These are phyloP conservation scores for Serpula lacrymans DNA, from an alignment of 768 basidiomycete genomes.

Conservation along the genomic window DNA sequence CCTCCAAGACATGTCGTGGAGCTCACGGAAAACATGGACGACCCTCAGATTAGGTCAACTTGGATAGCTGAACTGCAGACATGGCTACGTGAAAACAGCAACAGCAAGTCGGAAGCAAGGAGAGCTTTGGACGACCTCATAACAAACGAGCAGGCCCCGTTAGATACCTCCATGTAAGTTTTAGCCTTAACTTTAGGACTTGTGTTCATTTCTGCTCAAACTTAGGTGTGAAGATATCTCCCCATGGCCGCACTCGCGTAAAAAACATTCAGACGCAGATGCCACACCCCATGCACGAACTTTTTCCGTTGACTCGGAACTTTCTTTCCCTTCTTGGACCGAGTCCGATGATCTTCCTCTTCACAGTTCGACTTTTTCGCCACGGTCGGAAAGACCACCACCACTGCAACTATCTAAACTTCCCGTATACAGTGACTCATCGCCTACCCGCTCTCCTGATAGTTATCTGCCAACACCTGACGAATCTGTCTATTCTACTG, in stretches of 20 bases:
- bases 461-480: constrained; percentile 56
- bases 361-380: constrained; percentile 12
- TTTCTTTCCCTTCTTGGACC: constrained; percentile 45
- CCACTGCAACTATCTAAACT: constrained; percentile 47
- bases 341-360: constrained; percentile 30
- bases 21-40: constrained; percentile 36
- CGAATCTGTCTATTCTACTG: constrained; percentile 49
- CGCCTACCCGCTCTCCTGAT: constrained; percentile 51
- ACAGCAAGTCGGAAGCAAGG: constrained; percentile 27
- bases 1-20: constrained; percentile 65
- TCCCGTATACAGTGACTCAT: constrained; percentile 37
- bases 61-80: constrained; percentile 71
- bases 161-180: constrained; percentile 31
- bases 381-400: constrained; percentile 40
- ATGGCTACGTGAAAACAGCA: constrained; percentile 65
- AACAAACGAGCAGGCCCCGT: constrained; percentile 37
- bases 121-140: constrained; percentile 49
- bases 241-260: constrained; percentile 43
- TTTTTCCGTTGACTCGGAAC: constrained; percentile 59
- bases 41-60: constrained; percentile 54
- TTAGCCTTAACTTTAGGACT: too few relatives aligned
- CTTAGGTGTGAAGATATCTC: constrained; percentile 41
- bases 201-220: too few relatives aligned
- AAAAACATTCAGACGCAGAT: constrained; percentile 33
- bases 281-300: constrained; percentile 53